These are phyloP conservation scores for Gaertneriomyces sp. DNA, from an alignment of 192 early-diverging fungal genomes.

Conservation along the genomic window DNA sequence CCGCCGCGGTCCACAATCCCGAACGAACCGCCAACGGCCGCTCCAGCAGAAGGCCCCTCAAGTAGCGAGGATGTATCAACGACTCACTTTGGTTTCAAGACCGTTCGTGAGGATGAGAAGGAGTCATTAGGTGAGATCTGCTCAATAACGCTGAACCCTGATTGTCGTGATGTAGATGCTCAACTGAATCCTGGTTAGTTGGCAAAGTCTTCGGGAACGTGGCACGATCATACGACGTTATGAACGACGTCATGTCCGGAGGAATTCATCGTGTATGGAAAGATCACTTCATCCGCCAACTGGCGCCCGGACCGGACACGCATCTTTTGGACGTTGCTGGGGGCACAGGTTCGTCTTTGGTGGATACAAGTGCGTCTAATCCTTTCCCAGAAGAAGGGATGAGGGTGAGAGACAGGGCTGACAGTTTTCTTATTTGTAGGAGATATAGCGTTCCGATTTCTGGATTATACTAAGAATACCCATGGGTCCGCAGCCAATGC, in stretches of 20 bases:
- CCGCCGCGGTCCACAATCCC: too few relatives aligned
- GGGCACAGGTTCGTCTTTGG: slow-evolving; percentile 69
- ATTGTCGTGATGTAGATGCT: not conserved
- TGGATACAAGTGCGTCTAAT: not conserved
- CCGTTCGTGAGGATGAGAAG: slow-evolving; percentile 80
- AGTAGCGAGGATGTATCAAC: not conserved
- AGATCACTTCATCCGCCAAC: slow-evolving; percentile 79
- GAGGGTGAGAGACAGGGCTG: slow-evolving; percentile 1
- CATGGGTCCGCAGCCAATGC: slow-evolving; percentile 47
- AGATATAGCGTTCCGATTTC: slow-evolving; percentile 94
- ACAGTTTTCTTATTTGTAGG: slow-evolving; percentile 35
- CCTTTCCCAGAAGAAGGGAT: not conserved
- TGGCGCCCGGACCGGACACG: slow-evolving; percentile 78
- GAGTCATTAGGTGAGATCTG: slow-evolving; percentile 67
- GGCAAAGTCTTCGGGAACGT: slow-evolving; percentile 90
- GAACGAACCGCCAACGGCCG: too few relatives aligned
- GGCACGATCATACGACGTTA: slow-evolving; percentile 92
- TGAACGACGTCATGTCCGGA: slow-evolving; percentile 96
- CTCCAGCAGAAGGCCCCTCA: too few relatives aligned
- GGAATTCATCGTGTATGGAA: slow-evolving; percentile 98
- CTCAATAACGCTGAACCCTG: not conserved
- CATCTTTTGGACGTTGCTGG: slow-evolving; percentile 94
- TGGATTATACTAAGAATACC: slow-evolving; percentile 73
- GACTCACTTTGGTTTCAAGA: slow-evolving; percentile 95
- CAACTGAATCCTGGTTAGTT: slow-evolving; percentile 47